Percentiles rank a stretch among this genome's conserved stretches.
Evolutionary conservation across 176 grass and related monocot genomes (phyloP).

Genomic region (Carex parvula): DNA sequence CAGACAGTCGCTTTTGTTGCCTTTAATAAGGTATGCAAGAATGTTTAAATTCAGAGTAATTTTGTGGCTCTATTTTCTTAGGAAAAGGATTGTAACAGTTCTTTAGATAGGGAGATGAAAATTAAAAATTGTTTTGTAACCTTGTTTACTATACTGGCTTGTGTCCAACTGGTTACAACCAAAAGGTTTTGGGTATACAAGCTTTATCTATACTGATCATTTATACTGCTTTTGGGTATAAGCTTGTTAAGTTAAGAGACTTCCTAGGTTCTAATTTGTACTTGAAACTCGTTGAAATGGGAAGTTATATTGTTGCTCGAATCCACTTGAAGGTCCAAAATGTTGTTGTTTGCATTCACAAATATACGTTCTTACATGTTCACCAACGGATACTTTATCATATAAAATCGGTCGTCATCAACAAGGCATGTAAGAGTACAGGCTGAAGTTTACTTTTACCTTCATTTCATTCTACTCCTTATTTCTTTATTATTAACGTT

Average conservation of each 20-base stretch:
- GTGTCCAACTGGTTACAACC: background rate
- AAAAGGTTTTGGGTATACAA: background rate
- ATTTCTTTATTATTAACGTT: slow-evolving; percentile 12
- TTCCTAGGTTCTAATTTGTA: background rate
- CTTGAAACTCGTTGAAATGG: background rate
- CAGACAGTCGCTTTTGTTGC: slow-evolving; percentile 94
- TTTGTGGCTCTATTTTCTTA: background rate
- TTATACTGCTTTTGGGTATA: background rate
- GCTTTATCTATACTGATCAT: background rate
- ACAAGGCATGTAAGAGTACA: background rate
- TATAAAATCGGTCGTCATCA: background rate
- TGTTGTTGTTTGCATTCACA: slow-evolving; percentile 1
- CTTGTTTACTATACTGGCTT: background rate
- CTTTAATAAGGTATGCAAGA: slow-evolving; percentile 75
- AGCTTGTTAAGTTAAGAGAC: background rate
- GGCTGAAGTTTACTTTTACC: background rate
- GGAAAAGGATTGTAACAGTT: background rate
- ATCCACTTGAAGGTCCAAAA: background rate
- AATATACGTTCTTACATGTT: background rate
- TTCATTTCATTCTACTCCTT: background rate
- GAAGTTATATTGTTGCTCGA: background rate
- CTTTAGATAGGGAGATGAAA: background rate
- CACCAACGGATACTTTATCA: background rate
- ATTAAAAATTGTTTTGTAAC: background rate
- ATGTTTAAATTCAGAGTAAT: background rate